Evolutionary conservation across 495 filamentous ascomycete genomes (phyloP).

Genomic region (Penicillium herquei): DNA sequence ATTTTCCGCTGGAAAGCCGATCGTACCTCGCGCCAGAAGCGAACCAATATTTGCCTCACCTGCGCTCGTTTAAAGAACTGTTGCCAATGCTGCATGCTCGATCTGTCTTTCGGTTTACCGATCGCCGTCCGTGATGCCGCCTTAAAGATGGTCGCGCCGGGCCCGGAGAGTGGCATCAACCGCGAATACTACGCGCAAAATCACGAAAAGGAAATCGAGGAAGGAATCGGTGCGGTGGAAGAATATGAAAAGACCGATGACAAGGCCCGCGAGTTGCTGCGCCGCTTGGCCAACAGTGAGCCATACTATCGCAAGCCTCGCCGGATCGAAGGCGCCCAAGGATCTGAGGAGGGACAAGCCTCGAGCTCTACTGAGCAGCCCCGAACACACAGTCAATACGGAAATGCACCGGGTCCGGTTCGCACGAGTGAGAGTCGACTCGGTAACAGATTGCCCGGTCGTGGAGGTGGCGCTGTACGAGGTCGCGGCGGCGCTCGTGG

Average conservation of each 20-base stretch:
- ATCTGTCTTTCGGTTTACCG: conserved; percentile 90
- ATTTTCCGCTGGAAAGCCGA: conserved; percentile 94
- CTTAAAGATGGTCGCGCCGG: conserved; percentile 92
- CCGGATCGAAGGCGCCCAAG: conserved; percentile 56
- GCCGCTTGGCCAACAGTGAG: conserved; percentile 83
- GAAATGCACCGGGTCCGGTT: conserved; percentile 58
- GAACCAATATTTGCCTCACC: conserved; percentile 90
- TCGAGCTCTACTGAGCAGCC: conserved; percentile 23
- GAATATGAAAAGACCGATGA: conserved; percentile 97
- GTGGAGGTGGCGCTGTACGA: conserved; percentile 36
- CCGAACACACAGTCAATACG: conserved; percentile 41
- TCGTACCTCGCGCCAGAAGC: conserved; percentile 80
- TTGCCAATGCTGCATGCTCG: conserved; percentile 98
- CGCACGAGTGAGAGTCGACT: conserved; percentile 57
- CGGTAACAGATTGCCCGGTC: conserved; percentile 37
- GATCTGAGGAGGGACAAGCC: conserved; percentile 27
- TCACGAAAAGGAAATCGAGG: conserved; percentile 91
- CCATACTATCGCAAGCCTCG: conserved; percentile 89
- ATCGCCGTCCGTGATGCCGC: conserved; percentile 95
- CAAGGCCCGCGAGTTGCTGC: conserved; percentile 84
- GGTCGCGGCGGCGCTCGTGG: conserved; percentile 51
- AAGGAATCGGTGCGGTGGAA: conserved; percentile 76
- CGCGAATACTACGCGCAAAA: conserved; percentile 97
- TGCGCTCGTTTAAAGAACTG: conserved; percentile 95
- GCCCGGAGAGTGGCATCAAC: conserved; percentile 87